Conservation (phyloP, 352 stramenopile species). For the Phytophthora foliorum region DNA sequence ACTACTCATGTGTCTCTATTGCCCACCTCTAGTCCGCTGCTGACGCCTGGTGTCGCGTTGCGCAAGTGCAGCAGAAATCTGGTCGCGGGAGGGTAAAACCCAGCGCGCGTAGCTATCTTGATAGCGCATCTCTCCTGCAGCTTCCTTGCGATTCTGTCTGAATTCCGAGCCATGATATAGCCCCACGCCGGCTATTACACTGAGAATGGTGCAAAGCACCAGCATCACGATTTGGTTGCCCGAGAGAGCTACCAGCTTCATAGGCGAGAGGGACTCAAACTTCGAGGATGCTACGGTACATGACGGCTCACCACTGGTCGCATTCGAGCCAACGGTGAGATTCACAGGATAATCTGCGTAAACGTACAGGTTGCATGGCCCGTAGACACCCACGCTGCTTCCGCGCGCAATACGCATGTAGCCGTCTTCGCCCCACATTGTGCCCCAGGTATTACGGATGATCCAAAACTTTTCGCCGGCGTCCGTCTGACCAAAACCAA, state of each 20-base stretch:
- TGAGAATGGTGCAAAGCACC: conserved; percentile 46
- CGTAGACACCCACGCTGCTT: conserved; percentile 35
- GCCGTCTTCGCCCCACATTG: conserved; percentile 89
- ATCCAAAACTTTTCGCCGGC: conserved; percentile 88
- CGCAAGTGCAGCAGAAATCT: conserved; percentile 55
- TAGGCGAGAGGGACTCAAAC: conserved; percentile 53
- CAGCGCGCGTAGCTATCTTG: conserved; percentile 69
- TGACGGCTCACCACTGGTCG: conserved; percentile 34
- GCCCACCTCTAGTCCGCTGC: conserved; percentile 12
- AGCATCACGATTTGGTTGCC: conserved; percentile 49
- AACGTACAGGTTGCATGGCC: conserved; percentile 81
- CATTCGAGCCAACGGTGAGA: conserved; percentile 40
- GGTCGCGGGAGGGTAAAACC: conserved; percentile 73
- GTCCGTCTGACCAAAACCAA: conserved; percentile 84
- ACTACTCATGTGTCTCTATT: conserved; percentile 26
- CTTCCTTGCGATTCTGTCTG: conserved; percentile 51
- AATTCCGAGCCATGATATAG: conserved; percentile 60
- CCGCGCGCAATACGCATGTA: conserved; percentile 84
- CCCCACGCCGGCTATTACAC: conserved; percentile 47
- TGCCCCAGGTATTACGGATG: conserved; percentile 92
- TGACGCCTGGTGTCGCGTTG: conserved; percentile 27
- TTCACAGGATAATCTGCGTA: conserved; percentile 80
- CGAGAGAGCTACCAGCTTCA: conserved; percentile 52
- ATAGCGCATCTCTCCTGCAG: conserved; percentile 52
- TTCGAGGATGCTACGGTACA: conserved; percentile 41